These are phyloP conservation scores for Ceratocystis papillata DNA, from an alignment of 2,329 filamentous ascomycete species.

Conservation along the genomic window DNA sequence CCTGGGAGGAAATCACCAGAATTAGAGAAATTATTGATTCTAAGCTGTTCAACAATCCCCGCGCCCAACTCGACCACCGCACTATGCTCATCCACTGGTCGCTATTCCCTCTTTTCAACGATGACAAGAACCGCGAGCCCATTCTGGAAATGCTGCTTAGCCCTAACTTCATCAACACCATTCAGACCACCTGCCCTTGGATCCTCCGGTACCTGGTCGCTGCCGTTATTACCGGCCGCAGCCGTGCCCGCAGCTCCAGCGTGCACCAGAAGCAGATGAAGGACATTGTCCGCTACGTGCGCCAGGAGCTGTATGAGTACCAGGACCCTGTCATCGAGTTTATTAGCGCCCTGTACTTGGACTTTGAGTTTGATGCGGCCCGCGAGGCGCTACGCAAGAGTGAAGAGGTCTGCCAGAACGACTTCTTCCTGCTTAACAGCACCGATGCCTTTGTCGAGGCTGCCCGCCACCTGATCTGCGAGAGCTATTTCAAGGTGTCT, in stretches of 20 bases:
- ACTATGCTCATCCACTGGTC: conserved; percentile 98
- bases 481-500: conserved; percentile 99
- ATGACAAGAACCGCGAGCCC: conserved; percentile 77
- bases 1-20: conserved; percentile 81
- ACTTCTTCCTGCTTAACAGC: conserved; percentile 86
- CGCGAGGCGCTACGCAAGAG: conserved; percentile 75
- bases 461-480: conserved; percentile 90
- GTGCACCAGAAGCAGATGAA: conserved; percentile 97
- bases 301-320: conserved; percentile 98
- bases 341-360: conserved; percentile 87
- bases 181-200: conserved; percentile 96
- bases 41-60: conserved; percentile 88
- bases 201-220: conserved; percentile 87
- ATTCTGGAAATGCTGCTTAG: conserved; percentile 96
- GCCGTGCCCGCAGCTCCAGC: conserved; percentile 66
- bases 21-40: conserved; percentile 88
- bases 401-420: conserved; percentile 79
- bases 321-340: conserved; percentile 92
- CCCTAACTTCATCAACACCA: conserved; percentile 96
- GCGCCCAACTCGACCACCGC: conserved; percentile 90
- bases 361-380: conserved; percentile 82
- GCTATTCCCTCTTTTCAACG: conserved; percentile 98
- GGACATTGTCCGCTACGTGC: conserved; percentile 87
- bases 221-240: conserved; percentile 87
- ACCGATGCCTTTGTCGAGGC: conserved; percentile 87